phyloP scores from a whole-genome alignment of 768 basidiomycete genomes.

The Boletus edulis region DNA sequence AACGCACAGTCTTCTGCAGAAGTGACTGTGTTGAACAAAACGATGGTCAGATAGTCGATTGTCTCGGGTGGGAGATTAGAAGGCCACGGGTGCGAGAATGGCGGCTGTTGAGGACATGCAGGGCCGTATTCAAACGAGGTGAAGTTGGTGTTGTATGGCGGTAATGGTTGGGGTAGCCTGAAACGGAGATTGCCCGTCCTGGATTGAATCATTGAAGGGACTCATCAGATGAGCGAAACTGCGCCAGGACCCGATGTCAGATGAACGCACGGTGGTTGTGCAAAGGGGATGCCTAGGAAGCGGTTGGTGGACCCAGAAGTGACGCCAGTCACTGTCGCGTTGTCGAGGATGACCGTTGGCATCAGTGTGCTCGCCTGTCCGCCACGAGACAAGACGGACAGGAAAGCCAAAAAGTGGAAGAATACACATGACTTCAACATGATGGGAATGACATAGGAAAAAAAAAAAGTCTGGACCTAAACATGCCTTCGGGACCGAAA shows the following conservation, averaged over 20 bases:
- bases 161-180: conserved; percentile 9
- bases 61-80: conserved; percentile 18
- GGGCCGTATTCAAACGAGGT: conserved; percentile 2
- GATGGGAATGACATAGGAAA: too few relatives aligned
- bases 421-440: neutral
- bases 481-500: too few relatives aligned
- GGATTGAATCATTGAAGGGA: neutral
- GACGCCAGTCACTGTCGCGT: neutral
- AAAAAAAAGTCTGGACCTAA: too few relatives aligned
- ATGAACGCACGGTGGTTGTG: neutral
- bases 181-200: conserved; percentile 40
- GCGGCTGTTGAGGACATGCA: conserved; percentile 9
- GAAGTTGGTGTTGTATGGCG: conserved; percentile 9
- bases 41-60: conserved; percentile 19
- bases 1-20: conserved; percentile 47
- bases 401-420: neutral
- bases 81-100: neutral
- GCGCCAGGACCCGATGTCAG: neutral
- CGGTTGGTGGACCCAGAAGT: neutral
- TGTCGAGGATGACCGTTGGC: neutral
- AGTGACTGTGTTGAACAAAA: conserved; percentile 25
- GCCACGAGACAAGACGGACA: neutral
- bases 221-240: neutral
- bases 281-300: neutral
- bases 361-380: neutral